phyloP scores from a whole-genome alignment of 805 yeast species.

The Yamadazyma takamatsuzukensis region DNA sequence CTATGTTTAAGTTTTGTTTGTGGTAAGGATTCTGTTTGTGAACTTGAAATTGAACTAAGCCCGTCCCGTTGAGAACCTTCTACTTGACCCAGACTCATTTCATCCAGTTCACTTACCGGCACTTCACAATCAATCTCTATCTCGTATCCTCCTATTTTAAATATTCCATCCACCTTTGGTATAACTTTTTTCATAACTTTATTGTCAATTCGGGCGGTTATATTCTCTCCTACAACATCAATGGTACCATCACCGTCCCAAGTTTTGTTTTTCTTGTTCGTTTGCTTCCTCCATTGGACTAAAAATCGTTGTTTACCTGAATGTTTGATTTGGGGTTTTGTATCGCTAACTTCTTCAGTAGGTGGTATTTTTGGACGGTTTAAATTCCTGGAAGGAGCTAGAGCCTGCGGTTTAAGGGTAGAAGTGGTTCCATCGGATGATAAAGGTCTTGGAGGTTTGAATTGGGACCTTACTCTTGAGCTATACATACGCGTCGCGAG shows the following conservation, averaged over 20 bases:
- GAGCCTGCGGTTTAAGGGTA: no score
- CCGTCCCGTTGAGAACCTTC: no score
- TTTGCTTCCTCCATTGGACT: conserved; percentile 67
- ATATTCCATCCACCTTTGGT: conserved; percentile 9
- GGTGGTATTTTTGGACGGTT: not conserved
- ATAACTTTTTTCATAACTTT: conserved; percentile 16
- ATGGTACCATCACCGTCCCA: conserved; percentile 93
- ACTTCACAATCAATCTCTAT: conserved; percentile 55
- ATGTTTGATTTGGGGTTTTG: not conserved
- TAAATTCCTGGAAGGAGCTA: not conserved
- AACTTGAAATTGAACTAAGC: no score
- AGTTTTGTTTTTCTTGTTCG: conserved; percentile 77
- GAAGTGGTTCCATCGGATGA: no score
- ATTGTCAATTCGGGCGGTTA: conserved; percentile 27
- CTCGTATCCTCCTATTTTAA: conserved; percentile 54
- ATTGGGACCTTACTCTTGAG: conserved; percentile 39
- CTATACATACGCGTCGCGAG: no score
- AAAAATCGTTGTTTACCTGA: conserved; percentile 11
- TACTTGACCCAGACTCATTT: no score
- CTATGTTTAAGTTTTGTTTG: no score
- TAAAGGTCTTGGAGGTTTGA: conserved; percentile 46
- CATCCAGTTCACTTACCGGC: no score
- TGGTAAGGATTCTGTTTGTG: no score
- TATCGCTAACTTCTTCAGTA: not conserved
- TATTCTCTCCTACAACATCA: conserved; percentile 18